phyloP scores from a whole-genome alignment of 768 basidiomycete species.

The Strobilomyces echinocephalus region DNA sequence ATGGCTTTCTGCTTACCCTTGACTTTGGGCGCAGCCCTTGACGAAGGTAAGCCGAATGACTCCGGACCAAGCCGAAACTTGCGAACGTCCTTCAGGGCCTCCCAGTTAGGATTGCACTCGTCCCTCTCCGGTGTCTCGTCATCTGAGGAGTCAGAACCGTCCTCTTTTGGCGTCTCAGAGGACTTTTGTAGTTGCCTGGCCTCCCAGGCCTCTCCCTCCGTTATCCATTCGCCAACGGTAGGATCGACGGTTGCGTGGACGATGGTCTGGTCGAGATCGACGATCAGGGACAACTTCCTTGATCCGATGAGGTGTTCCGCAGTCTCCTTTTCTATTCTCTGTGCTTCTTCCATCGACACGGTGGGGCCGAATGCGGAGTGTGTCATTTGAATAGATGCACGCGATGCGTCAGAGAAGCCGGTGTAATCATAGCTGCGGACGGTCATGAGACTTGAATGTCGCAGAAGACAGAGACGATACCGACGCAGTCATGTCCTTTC shows the following conservation, averaged over 20 bases:
- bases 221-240: conserved; percentile 96
- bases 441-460: conserved; percentile 9
- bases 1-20: conserved; percentile 63
- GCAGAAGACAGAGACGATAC: conserved; percentile 22
- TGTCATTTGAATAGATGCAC: conserved; percentile 90
- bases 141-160: conserved; percentile 33
- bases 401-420: conserved; percentile 79
- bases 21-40: conserved; percentile 35
- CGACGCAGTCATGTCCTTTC: conserved; percentile 91
- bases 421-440: conserved; percentile 70
- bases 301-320: conserved; percentile 70
- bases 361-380: conserved; percentile 89
- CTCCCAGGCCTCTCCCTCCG: conserved; percentile 80
- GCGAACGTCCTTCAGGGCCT: conserved; percentile 84
- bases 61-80: conserved; percentile 88
- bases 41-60: conserved; percentile 45
- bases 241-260: conserved; percentile 99
- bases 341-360: conserved; percentile 89
- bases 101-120: conserved; percentile 88
- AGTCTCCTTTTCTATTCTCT: conserved; percentile 79
- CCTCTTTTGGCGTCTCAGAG: conserved; percentile 29
- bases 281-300: conserved; percentile 87
- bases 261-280: conserved; percentile 98
- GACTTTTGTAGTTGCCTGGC: conserved; percentile 46
- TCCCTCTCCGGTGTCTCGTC: conserved; percentile 44